phyloP scores from a whole-genome alignment of 2,329 filamentous ascomycete genomes.

The Bisporella sp. region DNA sequence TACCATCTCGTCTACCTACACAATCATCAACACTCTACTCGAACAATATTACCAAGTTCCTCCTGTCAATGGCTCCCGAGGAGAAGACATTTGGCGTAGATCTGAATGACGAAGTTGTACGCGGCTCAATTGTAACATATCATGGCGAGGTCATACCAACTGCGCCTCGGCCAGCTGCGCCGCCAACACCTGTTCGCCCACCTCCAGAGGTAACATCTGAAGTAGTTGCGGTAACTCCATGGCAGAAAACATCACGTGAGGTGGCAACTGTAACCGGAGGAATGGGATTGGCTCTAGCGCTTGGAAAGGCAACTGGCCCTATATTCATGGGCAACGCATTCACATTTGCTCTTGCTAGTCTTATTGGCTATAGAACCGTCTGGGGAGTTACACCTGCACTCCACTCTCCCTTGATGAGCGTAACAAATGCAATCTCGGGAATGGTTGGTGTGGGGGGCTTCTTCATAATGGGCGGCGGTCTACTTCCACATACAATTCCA shows the following conservation, averaged over 20 bases:
- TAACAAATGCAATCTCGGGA: slow-evolving; percentile 87
- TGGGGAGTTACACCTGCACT: slow-evolving; percentile 81
- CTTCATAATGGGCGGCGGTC: slow-evolving; percentile 82
- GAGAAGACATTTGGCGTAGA: slow-evolving; percentile 77
- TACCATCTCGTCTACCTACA: slow-evolving; percentile 78
- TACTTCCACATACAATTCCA: slow-evolving; percentile 69
- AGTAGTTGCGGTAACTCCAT: slow-evolving; percentile 66
- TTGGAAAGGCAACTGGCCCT: slow-evolving; percentile 76
- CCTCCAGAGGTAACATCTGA: slow-evolving; percentile 46
- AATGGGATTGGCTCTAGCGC: slow-evolving; percentile 66
- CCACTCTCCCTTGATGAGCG: slow-evolving; percentile 86
- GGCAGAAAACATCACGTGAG: slow-evolving; percentile 72
- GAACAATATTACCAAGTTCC: slow-evolving; percentile 87
- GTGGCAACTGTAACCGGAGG: slow-evolving; percentile 68
- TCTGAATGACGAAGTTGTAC: slow-evolving; percentile 76
- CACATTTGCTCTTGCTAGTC: slow-evolving; percentile 73
- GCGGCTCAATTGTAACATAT: slow-evolving; percentile 75
- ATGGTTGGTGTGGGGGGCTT: slow-evolving; percentile 87
- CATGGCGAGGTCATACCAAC: slow-evolving; percentile 71
- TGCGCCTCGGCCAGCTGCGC: slow-evolving; percentile 60
- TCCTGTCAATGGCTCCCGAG: slow-evolving; percentile 73
- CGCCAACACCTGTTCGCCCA: slow-evolving; percentile 43
- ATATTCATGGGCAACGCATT: slow-evolving; percentile 86
- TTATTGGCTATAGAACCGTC: slow-evolving; percentile 83
- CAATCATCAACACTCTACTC: slow-evolving; percentile 88